These are phyloP conservation scores for Calendula officinalis DNA, from an alignment of 129 eudicot genomes.

Conservation along the genomic window DNA sequence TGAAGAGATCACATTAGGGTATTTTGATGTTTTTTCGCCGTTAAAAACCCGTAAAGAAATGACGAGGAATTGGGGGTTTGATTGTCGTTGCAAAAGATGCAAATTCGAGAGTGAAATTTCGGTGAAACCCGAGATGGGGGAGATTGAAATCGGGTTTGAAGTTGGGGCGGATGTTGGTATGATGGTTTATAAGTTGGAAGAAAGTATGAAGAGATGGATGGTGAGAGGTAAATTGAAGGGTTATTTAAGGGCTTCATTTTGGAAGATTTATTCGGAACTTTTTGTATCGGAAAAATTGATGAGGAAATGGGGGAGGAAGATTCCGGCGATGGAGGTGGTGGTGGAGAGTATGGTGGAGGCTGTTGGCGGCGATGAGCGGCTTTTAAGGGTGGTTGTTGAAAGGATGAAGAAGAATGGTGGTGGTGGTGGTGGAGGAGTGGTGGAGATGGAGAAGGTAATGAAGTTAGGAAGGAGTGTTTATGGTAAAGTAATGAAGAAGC, in stretches of 20 bases:
- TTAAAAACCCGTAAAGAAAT: conserved; percentile 53
- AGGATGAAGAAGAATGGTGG: conserved; percentile 59
- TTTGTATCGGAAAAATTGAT: conserved; percentile 67
- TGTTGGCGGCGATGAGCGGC: conserved; percentile 80
- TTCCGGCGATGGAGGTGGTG: conserved; percentile 58
- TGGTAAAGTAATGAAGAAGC: conserved; percentile 89
- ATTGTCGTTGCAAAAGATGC: conserved; percentile 77
- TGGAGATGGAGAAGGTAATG: conserved; percentile 81
- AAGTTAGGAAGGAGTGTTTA: conserved; percentile 84
- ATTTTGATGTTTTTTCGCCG: conserved; percentile 63
- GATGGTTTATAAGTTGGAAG: conserved; percentile 64
- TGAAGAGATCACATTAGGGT: conserved; percentile 91
- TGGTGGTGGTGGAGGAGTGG: conserved; percentile 50
- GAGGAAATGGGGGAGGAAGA: conserved; percentile 76
- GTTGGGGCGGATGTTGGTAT: conserved; percentile 66
- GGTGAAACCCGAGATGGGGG: conserved; percentile 58
- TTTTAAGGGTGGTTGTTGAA: conserved; percentile 57
- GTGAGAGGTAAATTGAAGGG: conserved; percentile 87
- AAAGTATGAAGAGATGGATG: conserved; percentile 68
- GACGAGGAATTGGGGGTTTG: conserved; percentile 78
- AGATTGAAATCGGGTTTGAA: conserved; percentile 61
- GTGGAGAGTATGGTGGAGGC: conserved; percentile 81
- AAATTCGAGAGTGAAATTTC: conserved; percentile 50
- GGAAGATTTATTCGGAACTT: conserved; percentile 68
- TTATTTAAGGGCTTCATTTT: conserved; percentile 79